Percentiles rank a stretch among this genome's conserved stretches.
These are phyloP conservation scores for Endoconidiophora polonica DNA, from an alignment of 2,329 filamentous ascomycete genomes.

Conservation along the genomic window DNA sequence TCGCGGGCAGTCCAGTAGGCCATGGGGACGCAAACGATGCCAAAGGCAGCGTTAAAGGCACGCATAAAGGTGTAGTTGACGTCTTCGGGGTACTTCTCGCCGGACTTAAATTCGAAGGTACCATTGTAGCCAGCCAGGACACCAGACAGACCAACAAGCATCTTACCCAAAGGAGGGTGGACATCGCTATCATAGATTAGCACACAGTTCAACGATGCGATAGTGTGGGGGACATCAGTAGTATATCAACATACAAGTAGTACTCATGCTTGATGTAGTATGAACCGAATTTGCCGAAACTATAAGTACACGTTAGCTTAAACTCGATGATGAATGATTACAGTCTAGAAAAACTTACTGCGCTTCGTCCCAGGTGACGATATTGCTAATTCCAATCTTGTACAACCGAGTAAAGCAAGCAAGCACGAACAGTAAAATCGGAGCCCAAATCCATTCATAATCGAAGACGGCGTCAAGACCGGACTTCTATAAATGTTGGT, in stretches of 20 bases:
- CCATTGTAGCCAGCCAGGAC: constrained; percentile 97
- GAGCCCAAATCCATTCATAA: constrained; percentile 45
- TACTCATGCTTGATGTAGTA: constrained; percentile 99
- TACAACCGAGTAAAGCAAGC: constrained; percentile 51
- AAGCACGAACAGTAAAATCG: constrained; percentile 42
- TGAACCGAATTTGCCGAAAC: constrained; percentile 93
- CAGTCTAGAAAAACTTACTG: constrained; percentile 30
- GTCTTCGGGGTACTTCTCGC: constrained; percentile 83
- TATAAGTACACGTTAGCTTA: constrained; percentile 19
- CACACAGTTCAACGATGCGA: neutral
- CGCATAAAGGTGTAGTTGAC: constrained; percentile 98
- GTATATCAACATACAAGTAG: constrained; percentile 48
- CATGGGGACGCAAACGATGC: constrained; percentile 78
- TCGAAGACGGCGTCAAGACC: constrained; percentile 45
- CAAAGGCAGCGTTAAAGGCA: constrained; percentile 90
- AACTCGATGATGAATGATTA: neutral
- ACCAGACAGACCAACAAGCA: constrained; percentile 90
- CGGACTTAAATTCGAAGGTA: constrained; percentile 98
- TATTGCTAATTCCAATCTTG: constrained; percentile 51
- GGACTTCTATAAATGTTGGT: constrained; percentile 27
- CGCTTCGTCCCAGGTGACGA: constrained; percentile 52
- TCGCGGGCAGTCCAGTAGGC: constrained; percentile 92
- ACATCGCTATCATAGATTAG: constrained; percentile 27
- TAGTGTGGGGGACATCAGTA: neutral
- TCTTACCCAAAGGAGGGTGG: constrained; percentile 91